A percentile compares a stretch with the other conserved stretches of the same genome.
Evolutionary conservation across 179 eudicot species (phyloP).

Genomic region (Pouteria campechiana): DNA sequence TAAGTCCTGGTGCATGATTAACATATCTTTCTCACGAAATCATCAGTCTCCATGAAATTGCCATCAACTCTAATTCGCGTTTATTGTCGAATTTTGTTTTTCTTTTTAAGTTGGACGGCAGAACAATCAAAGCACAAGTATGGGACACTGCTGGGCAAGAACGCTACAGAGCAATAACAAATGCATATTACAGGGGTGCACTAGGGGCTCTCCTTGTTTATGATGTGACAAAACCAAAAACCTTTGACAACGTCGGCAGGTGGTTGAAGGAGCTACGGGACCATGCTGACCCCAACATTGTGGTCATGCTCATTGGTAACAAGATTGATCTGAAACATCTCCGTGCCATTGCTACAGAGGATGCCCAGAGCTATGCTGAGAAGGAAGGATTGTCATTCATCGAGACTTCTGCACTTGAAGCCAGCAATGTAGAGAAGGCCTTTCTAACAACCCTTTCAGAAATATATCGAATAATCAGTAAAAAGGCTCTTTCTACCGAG

Average conservation of each 20-base stretch:
- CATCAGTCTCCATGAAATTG: no score
- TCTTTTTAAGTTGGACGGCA: constrained; percentile 8
- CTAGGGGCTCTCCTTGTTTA: constrained; percentile 9
- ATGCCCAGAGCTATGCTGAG: constrained; percentile 9
- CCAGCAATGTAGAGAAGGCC: constrained; percentile 3
- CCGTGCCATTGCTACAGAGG: constrained; percentile 6
- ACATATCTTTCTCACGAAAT: no score
- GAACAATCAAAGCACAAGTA: constrained; percentile 9
- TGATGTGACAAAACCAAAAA: constrained; percentile 7
- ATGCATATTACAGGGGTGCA: constrained; percentile 11
- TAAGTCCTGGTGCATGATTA: no score
- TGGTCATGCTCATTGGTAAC: constrained; percentile 7
- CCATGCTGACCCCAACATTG: constrained; percentile 5
- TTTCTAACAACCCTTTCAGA: constrained; percentile 5
- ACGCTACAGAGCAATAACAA: constrained; percentile 10
- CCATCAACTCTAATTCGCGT: no score
- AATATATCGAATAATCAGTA: constrained; percentile 8
- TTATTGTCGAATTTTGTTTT: no score
- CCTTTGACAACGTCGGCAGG: constrained; percentile 8
- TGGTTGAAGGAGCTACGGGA: constrained; percentile 10
- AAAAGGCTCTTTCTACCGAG: constrained; percentile 7
- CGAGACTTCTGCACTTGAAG: constrained; percentile 8
- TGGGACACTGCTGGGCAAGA: constrained; percentile 8
- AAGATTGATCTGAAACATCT: constrained; percentile 9
- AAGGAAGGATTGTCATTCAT: constrained; percentile 8